Evolutionary conservation across 257 asterid genomes (phyloP), one percentile per base, ranked within the genome.

Genomic region (Gentiana dahurica): DNA sequence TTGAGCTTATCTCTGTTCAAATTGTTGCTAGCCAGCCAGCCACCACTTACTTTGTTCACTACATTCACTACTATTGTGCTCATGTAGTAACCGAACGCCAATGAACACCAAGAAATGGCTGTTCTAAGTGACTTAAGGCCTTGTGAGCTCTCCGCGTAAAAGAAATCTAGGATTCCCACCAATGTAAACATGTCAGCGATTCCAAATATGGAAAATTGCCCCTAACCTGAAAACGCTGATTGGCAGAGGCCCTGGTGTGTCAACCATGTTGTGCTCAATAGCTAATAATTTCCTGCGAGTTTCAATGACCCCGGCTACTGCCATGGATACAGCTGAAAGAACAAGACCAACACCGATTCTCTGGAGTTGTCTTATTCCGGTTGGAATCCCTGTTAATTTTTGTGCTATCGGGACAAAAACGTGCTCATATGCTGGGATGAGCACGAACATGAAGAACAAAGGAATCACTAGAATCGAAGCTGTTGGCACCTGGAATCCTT

Each of bases 291-390:
- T 76, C 58, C 94, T 67, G 38, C 69, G 83, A 12, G 70, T 76
- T 68, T 85, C 5, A 87, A 47, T 0, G 70, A 9, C 9, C 89
- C 94, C 38, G 1, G 24, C 84, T 80, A 78, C 73, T 13, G 70
- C 83, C 96, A 84, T 87, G 49, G 96, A 84, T 2, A 78, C 6
- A 0, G 80, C 69, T 5, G 92, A 74, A 15, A 84, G 87, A 1
- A 82, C 75, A 1, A 84, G 87, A 1, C 92, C 94, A 1, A 81
- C 78, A 9, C 72, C 96, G 3, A 87, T 68, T 8, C 93, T 67
- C 41, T 82, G 92, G 65, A 87, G 94, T 45, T 75, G 83, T 13
- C 87, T 73, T 60, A 87, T 87, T 4, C 96, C 96, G 0, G 92
- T 78, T 3, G 87, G 92, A 59, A 73, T 87, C 60, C 84, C 74